phyloP scores from a whole-genome alignment of 106 monocot species.

The Dactylorhiza incarnata region DNA sequence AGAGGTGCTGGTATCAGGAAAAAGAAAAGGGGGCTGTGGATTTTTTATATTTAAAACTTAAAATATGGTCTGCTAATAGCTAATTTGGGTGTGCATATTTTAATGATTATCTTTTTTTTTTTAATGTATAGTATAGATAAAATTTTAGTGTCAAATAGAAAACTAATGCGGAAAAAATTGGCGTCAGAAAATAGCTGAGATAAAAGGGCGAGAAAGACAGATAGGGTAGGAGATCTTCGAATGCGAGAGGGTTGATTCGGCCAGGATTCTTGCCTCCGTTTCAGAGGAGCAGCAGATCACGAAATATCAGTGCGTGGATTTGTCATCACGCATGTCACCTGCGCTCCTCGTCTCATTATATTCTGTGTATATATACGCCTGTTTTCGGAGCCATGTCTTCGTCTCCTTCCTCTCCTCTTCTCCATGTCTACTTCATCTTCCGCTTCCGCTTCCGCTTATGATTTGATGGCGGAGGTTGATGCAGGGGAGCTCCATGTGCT shows the following conservation, averaged over 20 bases:
- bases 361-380: neutral
- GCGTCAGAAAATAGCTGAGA: neutral
- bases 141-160: no score
- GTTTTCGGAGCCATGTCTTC: neutral
- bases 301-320: constrained; percentile 7
- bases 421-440: neutral
- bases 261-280: neutral
- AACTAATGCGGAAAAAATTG: no score
- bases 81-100: no score
- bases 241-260: constrained; percentile 1
- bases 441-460: neutral
- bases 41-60: no score
- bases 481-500: constrained; percentile 12
- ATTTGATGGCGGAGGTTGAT: neutral
- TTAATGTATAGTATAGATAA: no score
- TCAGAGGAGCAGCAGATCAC: constrained; percentile 7
- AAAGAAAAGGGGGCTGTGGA: no score
- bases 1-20: no score
- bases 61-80: no score
- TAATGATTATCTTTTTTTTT: no score
- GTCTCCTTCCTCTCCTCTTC: neutral
- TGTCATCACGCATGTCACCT: neutral
- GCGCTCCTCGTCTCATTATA: neutral
- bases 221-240: neutral
- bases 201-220: neutral